These are phyloP conservation scores for Tuber aestivum DNA, from an alignment of 495 filamentous ascomycete species.

Conservation along the genomic window DNA sequence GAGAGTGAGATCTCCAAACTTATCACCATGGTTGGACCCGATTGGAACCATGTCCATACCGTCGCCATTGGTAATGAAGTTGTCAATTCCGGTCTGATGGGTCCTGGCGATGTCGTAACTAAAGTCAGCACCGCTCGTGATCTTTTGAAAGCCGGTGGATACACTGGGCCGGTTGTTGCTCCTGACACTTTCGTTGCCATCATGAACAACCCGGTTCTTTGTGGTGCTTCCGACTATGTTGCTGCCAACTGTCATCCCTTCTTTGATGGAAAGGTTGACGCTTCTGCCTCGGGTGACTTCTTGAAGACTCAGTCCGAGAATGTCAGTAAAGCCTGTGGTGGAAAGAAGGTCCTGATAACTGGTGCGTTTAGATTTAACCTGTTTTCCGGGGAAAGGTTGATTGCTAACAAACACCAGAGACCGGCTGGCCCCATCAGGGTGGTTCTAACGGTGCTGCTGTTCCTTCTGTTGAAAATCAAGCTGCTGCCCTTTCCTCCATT, in stretches of 20 bases:
- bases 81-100: constrained; percentile 58
- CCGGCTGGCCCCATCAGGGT: constrained; percentile 75
- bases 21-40: constrained; percentile 47
- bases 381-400: not conserved
- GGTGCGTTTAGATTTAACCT: constrained; percentile 27
- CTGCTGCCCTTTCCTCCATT: constrained; percentile 58
- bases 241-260: constrained; percentile 80
- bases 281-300: constrained; percentile 60
- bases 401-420: constrained; percentile 53
- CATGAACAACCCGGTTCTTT: constrained; percentile 61
- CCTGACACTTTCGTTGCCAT: constrained; percentile 71
- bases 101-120: constrained; percentile 48
- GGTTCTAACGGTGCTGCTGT: constrained; percentile 58
- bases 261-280: constrained; percentile 59
- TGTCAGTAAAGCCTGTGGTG: constrained; percentile 51
- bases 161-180: constrained; percentile 66
- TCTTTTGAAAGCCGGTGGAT: constrained; percentile 58
- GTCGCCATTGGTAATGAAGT: constrained; percentile 76
- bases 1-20: constrained; percentile 52
- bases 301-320: constrained; percentile 50
- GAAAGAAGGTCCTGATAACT: constrained; percentile 54
- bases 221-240: constrained; percentile 67
- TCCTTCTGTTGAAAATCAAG: constrained; percentile 59
- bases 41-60: constrained; percentile 63
- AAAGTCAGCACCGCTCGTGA: constrained; percentile 47